Evolutionary conservation across 2,329 filamentous ascomycete species (phyloP).

Genomic region (Leptoxyphium fumago): DNA sequence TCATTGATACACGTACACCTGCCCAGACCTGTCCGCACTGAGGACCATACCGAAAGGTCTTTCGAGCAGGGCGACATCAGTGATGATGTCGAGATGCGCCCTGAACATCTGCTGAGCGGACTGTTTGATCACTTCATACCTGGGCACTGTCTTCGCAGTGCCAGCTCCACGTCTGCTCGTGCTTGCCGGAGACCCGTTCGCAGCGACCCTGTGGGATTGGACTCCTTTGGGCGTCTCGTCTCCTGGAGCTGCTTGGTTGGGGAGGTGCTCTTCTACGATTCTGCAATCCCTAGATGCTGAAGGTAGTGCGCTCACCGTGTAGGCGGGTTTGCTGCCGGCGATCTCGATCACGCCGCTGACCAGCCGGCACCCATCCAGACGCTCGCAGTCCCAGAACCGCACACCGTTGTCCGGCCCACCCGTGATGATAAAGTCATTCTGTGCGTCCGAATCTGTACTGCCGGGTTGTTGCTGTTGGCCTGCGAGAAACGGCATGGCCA

Average conservation of each 20-base stretch:
- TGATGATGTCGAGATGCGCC: slow-evolving; percentile 74
- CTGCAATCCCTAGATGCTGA: background rate
- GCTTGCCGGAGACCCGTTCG: slow-evolving; percentile 22
- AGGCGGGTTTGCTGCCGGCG: slow-evolving; percentile 51
- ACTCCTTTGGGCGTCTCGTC: slow-evolving; percentile 8
- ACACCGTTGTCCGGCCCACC: slow-evolving; percentile 82
- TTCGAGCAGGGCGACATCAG: slow-evolving; percentile 80
- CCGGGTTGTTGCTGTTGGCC: slow-evolving; percentile 57
- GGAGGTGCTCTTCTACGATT: background rate
- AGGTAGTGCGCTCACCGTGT: slow-evolving; percentile 33
- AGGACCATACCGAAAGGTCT: slow-evolving; percentile 85
- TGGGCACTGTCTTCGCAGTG: slow-evolving; percentile 43
- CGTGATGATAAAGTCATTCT: slow-evolving; percentile 72
- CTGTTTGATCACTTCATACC: slow-evolving; percentile 72
- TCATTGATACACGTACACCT: slow-evolving; percentile 68
- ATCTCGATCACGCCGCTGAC: slow-evolving; percentile 57
- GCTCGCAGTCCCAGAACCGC: slow-evolving; percentile 80
- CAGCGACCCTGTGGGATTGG: slow-evolving; percentile 14
- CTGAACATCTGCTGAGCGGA: slow-evolving; percentile 78
- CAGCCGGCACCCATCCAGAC: slow-evolving; percentile 62
- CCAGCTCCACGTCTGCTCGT: slow-evolving; percentile 2
- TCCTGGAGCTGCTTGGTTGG: background rate
- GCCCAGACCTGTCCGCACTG: slow-evolving; percentile 75
- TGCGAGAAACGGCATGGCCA: slow-evolving; percentile 57
- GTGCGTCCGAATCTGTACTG: slow-evolving; percentile 55